Base-by-base conservation (phyloP, 768 basidiomycete species). In the Termitomyces sp. region DNA sequence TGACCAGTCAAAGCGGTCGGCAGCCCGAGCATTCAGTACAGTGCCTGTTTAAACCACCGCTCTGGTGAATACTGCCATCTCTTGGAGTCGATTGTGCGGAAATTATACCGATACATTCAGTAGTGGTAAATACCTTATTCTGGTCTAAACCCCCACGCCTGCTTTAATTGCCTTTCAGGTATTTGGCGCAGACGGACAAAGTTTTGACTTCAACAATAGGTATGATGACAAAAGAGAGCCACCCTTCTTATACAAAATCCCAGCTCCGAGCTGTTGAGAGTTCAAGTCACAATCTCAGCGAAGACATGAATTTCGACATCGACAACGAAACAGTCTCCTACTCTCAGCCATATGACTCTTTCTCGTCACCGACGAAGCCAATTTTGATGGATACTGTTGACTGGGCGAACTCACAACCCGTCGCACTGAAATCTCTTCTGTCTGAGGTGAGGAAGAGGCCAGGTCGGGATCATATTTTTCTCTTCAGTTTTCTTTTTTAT, bases 321-420 rank as follows among this genome's bases (percentile, higher is more conserved):
- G 60, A 61, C 31, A 47, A 54, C 28, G 60, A 61, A 3, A 19
- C 45, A 35, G 14, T 50, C 1, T 50, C 54, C 19, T 51, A 48
- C 43, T 48, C 45, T 17, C 57, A 61, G 26, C 37, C 47, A 3
- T 49, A 17, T 12, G 35, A 61, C 10, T 38, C 47, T 8, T 43
- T 55, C 8, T n/a, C 42, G 26, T 59, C 60, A 2, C 51, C 60
- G 3, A 55, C 49, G 14, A 54, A 48, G 46, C 53, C 56, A 26
- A 40, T n/a, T 12, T 30, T 35, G 28, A 38, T 53, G 30, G 61
- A 62, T 40, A 43, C 23, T 11, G 55, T 62, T 21, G 58, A 55
- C 41, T 62, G 61, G 61, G 53, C 55, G 5, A 57, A 26, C 21
- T 50, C 61, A 7, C 61, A 62, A 37, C 58, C 61, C 3, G 31